These are phyloP conservation scores for Rubia peregrina DNA, from an alignment of 305 asterid genomes.

Conservation along the genomic window DNA sequence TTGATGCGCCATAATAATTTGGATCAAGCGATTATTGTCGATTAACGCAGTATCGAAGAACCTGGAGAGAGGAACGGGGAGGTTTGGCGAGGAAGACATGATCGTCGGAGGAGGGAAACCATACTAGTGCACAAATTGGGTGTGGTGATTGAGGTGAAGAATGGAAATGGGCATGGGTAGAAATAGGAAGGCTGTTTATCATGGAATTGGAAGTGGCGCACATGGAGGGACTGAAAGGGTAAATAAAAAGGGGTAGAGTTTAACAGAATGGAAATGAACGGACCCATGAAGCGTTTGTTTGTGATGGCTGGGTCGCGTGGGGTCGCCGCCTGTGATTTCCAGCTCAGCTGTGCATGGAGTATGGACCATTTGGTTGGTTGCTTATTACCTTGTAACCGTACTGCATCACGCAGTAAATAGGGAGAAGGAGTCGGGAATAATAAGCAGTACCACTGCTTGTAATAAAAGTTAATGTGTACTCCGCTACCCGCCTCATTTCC, in stretches of 20 bases:
- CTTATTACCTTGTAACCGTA: neutral
- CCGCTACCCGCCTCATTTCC: no score
- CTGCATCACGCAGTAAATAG: neutral
- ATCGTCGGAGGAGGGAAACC: slow-evolving; percentile 8
- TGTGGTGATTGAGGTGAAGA: neutral
- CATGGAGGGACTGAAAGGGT: neutral
- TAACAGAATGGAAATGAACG: neutral
- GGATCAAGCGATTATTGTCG: no score
- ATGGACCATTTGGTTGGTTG: slow-evolving; percentile 5
- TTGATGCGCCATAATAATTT: no score
- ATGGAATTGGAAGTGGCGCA: neutral
- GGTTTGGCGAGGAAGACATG: slow-evolving; percentile 32
- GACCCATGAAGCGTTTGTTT: slow-evolving; percentile 2
- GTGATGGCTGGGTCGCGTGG: slow-evolving; percentile 1
- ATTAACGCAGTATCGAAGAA: neutral
- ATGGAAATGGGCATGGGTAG: neutral
- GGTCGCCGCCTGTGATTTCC: neutral
- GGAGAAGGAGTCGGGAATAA: no score
- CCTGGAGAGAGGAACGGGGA: slow-evolving; percentile 45
- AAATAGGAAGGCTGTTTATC: neutral
- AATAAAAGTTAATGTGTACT: no score
- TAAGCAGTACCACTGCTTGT: no score
- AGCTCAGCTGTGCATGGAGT: neutral
- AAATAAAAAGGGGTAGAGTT: neutral
- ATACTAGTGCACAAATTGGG: neutral